Percentiles rank a stretch among this genome's conserved stretches.
These are phyloP conservation scores for Microbotryomycetes sp. DNA, from an alignment of 1,284 basidiomycete species.

Conservation along the genomic window DNA sequence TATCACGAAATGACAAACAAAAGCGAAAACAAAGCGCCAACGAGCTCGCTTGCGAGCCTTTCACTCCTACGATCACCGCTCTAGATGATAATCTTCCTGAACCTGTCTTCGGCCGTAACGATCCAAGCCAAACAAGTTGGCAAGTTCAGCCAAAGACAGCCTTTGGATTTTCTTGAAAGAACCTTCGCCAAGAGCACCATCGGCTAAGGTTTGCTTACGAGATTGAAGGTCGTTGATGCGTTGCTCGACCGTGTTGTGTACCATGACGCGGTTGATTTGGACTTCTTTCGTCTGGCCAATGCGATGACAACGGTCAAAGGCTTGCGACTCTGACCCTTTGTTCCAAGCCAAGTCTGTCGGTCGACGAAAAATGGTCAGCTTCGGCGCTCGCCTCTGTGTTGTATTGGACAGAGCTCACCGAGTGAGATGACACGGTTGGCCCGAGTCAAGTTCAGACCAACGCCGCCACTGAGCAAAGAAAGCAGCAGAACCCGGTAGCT, in stretches of 20 bases:
- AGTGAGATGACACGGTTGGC: constrained; percentile 52
- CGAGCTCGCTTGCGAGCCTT: no score
- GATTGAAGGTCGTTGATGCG: constrained; percentile 42
- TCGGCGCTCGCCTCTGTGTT: no score
- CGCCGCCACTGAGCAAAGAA: constrained; percentile 40
- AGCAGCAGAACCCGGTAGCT: constrained; percentile 35
- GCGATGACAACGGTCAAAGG: constrained; percentile 58
- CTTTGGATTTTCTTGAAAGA: constrained; percentile 19
- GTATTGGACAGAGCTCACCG: constrained; percentile 42
- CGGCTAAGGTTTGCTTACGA: constrained; percentile 33
- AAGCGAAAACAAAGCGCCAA: no score
- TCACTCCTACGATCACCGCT: no score
- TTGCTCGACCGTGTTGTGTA: constrained; percentile 43
- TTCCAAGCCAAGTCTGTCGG: constrained; percentile 46
- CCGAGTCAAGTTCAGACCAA: constrained; percentile 35
- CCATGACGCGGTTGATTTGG: constrained; percentile 45
- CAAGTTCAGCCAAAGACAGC: constrained; percentile 25
- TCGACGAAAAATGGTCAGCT: neutral
- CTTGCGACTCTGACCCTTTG: constrained; percentile 58
- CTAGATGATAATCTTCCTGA: no score
- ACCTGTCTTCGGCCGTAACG: neutral
- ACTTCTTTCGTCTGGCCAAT: constrained; percentile 56
- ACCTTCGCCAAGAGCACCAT: constrained; percentile 29
- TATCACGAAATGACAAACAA: no score
- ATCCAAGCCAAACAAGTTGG: constrained; percentile 12